A percentile compares a stretch with the other conserved stretches of the same genome.
Evolutionary conservation across 768 basidiomycete genomes (phyloP).

Genomic region (Lanmaoa pseudosensibilis): DNA sequence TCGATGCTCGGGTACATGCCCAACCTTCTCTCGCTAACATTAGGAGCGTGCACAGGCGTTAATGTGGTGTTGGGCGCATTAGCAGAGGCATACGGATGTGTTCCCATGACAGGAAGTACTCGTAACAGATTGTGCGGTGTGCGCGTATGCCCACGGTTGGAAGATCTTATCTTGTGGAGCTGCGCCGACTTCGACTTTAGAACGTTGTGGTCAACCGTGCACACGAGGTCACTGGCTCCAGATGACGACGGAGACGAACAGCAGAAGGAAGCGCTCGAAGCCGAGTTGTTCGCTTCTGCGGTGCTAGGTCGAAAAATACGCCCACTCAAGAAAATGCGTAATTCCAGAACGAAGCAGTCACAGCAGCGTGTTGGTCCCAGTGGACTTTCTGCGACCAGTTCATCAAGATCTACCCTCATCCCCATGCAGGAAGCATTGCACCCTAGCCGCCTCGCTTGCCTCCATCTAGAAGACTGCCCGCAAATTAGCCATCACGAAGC

Average conservation of each 20-base stretch:
- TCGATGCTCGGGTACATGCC: slow-evolving; percentile 55
- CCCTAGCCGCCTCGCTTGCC: slow-evolving; percentile 38
- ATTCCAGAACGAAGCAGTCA: slow-evolving; percentile 4
- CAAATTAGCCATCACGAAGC: slow-evolving; percentile 41
- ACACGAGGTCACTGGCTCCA: slow-evolving; percentile 29
- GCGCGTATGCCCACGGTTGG: slow-evolving; percentile 50
- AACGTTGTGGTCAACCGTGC: slow-evolving; percentile 39
- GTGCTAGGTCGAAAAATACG: slow-evolving; percentile 33
- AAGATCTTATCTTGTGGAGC: slow-evolving; percentile 52
- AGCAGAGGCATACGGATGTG: slow-evolving; percentile 36
- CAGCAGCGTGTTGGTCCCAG: slow-evolving; percentile 13
- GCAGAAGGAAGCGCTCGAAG: slow-evolving; percentile 11
- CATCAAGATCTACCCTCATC: slow-evolving; percentile 36
- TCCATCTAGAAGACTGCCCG: slow-evolving; percentile 44
- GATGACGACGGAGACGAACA: slow-evolving; percentile 18
- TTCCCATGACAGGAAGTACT: slow-evolving; percentile 11
- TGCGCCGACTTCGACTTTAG: slow-evolving; percentile 45
- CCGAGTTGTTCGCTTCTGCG: slow-evolving; percentile 26
- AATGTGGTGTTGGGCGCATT: slow-evolving; percentile 42
- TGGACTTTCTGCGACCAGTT: slow-evolving; percentile 12
- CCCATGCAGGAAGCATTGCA: slow-evolving; percentile 38
- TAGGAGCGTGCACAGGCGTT: slow-evolving; percentile 48
- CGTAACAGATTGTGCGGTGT: slow-evolving; percentile 34
- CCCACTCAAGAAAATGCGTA: slow-evolving; percentile 37
- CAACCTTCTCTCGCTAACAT: slow-evolving; percentile 44